Evolutionary conservation across 1,139 yeast species (phyloP).

Genomic region (Nakaseomyces nivariensis): DNA sequence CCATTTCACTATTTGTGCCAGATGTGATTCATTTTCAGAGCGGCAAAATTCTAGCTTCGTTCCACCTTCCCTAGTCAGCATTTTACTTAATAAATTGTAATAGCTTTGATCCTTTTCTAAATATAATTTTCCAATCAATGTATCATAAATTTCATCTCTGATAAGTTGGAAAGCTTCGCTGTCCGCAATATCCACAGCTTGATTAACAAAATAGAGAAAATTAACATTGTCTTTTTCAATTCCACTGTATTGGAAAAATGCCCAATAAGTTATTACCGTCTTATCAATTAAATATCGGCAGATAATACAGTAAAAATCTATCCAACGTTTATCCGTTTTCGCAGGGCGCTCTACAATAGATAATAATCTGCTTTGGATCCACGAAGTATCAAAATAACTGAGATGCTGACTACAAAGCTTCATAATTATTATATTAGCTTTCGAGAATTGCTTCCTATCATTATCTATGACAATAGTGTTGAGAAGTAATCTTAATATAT

Average conservation of each 20-base stretch:
- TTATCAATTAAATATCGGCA: slow-evolving; percentile 16
- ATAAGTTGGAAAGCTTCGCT: slow-evolving; percentile 16
- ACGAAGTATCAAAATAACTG: neutral
- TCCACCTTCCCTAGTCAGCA: neutral
- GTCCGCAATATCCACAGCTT: slow-evolving; percentile 18
- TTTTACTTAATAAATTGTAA: neutral
- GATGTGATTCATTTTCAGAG: neutral
- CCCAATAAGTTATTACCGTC: slow-evolving; percentile 26
- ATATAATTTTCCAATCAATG: neutral
- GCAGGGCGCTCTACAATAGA: neutral
- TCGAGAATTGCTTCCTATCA: neutral
- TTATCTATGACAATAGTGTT: neutral
- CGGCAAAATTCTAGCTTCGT: neutral
- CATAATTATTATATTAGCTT: neutral
- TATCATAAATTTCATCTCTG: slow-evolving; percentile 14
- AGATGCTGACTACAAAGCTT: neutral
- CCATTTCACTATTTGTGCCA: neutral
- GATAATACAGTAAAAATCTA: slow-evolving; percentile 19
- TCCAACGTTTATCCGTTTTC: slow-evolving; percentile 10
- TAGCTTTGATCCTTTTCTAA: neutral
- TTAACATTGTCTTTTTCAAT: slow-evolving; percentile 8
- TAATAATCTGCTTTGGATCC: neutral
- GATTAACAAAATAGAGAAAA: slow-evolving; percentile 11
- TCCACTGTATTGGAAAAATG: slow-evolving; percentile 20
- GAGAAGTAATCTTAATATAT: neutral